Evolutionary conservation across 495 filamentous ascomycete genomes (phyloP), one percentile per base, ranked within the genome.

Genomic region (Neurospora sp.): DNA sequence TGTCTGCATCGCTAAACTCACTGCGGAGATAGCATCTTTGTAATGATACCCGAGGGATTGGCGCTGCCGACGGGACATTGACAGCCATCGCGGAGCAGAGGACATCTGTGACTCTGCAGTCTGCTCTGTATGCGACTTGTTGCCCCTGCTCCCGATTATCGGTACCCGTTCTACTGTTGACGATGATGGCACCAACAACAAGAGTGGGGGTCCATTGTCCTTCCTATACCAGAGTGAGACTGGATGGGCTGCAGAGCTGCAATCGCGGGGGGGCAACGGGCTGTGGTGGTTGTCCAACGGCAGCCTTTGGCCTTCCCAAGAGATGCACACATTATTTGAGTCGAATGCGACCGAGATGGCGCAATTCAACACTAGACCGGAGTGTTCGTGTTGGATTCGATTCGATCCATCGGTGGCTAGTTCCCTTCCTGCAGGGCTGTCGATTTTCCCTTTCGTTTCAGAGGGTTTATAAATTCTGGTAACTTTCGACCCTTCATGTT

Each of bases 261-360:
- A 19, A n/a, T 70, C 54, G 17, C 11, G 36, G 36, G 43, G 19
- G 34, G 71, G 17, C 71, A 66, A 5, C n/a, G 9, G 21, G 40
- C 0, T 24, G 9, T 69, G 71, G 43, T 34, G 38, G 24, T 59
- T 48, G 24, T 3, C 42, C 37, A 24, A 70, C 17, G 8, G n/a
- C 15, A 37, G 39, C 3, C 69, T 19, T 17, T 62, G 54, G 28
- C 11, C 15, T 62, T 31, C 28, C 54, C 28, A 19, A 31, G 13
- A 8, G 2, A 62, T 34, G 28, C 28, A 19, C 28, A 34, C 15
- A 28, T 62, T 69, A 72, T 28, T 74, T 75, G 72, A 71, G 73
- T 72, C 69, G 66, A 73, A 42, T 31, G 31, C 43, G 34, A 13
- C 70, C 13, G 28, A 42, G 71, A 78, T 79, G 71, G 76, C 78